These are phyloP conservation scores for Coemansia sp. DNA, from an alignment of 192 early-diverging fungal genomes.

Conservation along the genomic window DNA sequence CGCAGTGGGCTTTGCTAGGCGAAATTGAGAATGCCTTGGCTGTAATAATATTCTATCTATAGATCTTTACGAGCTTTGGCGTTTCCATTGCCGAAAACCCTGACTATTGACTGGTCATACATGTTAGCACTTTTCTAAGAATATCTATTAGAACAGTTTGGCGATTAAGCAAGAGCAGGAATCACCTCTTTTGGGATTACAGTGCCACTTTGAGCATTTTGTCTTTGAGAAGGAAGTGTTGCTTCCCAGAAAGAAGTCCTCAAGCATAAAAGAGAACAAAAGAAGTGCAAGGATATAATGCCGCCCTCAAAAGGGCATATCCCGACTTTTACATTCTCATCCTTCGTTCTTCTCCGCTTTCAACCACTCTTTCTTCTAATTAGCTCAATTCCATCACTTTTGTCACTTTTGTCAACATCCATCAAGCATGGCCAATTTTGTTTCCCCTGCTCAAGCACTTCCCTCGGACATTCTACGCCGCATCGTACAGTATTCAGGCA, in stretches of 20 bases:
- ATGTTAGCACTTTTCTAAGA: too few species aligned
- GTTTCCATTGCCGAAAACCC: too few species aligned
- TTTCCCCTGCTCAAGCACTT: neutral
- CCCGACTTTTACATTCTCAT: neutral
- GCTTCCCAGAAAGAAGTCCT: neutral
- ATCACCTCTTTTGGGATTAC: too few species aligned
- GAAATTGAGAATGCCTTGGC: neutral
- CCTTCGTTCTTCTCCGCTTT: neutral
- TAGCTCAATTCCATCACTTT: neutral
- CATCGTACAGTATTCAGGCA: neutral
- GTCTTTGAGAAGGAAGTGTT: neutral
- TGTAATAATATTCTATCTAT: neutral
- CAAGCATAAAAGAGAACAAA: neutral
- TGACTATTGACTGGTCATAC: too few species aligned
- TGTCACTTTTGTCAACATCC: neutral
- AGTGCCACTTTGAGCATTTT: neutral
- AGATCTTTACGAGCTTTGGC: too few species aligned
- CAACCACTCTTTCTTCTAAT: neutral
- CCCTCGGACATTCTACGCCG: neutral
- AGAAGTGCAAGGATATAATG: too few species aligned
- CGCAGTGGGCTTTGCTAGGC: neutral
- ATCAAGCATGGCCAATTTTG: neutral
- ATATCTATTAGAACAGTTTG: too few species aligned
- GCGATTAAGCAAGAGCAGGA: neutral
- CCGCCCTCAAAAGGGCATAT: too few species aligned